Evolutionary conservation across 2,329 filamentous ascomycete species (phyloP).

Genomic region (Triangularia verruculosa): DNA sequence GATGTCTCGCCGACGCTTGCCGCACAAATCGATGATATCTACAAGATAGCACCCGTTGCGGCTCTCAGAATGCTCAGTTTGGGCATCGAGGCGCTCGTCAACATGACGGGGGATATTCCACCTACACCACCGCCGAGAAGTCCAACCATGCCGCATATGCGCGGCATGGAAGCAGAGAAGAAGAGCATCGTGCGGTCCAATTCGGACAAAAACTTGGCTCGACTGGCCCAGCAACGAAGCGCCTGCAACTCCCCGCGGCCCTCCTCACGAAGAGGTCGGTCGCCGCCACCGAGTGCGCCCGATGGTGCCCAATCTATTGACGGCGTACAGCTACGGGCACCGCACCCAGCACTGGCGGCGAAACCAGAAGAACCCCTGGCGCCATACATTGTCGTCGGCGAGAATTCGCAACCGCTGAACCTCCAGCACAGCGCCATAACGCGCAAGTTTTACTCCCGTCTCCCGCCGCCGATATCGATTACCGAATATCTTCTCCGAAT

Average conservation of each 20-base stretch:
- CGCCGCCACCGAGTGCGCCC: constrained; percentile 11
- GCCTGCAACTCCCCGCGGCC: constrained; percentile 27
- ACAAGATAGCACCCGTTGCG: constrained; percentile 66
- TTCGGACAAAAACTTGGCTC: constrained; percentile 52
- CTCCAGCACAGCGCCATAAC: constrained; percentile 83
- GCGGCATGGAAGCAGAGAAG: constrained; percentile 60
- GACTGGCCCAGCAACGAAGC: constrained; percentile 39
- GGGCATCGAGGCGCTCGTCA: constrained; percentile 67
- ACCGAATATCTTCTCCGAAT: constrained; percentile 83
- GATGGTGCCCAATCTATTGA: constrained; percentile 43
- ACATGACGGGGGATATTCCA: constrained; percentile 72
- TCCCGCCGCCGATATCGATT: constrained; percentile 76
- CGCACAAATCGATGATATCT: constrained; percentile 60
- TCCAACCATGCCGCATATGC: constrained; percentile 63
- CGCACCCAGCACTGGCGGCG: constrained; percentile 7
- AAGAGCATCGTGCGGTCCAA: constrained; percentile 57
- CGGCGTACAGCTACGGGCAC: constrained; percentile 48
- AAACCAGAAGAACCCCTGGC: constrained; percentile 31
- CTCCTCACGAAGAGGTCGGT: constrained; percentile 12
- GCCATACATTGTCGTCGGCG: constrained; percentile 62
- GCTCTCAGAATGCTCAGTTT: constrained; percentile 78
- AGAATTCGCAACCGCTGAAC: constrained; percentile 68
- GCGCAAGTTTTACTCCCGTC: constrained; percentile 89
- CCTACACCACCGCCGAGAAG: constrained; percentile 70
- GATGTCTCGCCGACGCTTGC: constrained; percentile 29